A percentile compares a stretch with the other conserved stretches of the same genome.
phyloP scores from a whole-genome alignment of 2,329 filamentous ascomycete genomes.

The Calonectria honghensis region DNA sequence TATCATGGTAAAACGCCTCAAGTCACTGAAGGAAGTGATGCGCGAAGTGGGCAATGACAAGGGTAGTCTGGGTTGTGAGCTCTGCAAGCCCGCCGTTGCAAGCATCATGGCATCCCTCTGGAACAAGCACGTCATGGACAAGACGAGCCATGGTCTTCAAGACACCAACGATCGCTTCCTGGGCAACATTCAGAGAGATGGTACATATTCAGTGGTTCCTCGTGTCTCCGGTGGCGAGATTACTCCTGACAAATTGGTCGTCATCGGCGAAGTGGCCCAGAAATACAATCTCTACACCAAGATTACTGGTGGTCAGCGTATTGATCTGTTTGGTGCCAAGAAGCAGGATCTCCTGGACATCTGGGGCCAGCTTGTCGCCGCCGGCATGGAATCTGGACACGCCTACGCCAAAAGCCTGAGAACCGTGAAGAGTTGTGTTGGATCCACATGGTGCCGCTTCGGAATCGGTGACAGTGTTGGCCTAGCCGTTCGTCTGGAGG shows the following conservation, averaged over 20 bases:
- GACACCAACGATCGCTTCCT: constrained; percentile 94
- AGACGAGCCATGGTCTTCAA: constrained; percentile 82
- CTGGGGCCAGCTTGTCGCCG: constrained; percentile 87
- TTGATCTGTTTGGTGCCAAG: constrained; percentile 93
- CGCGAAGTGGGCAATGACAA: constrained; percentile 82
- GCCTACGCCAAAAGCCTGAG: constrained; percentile 92
- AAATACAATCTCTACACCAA: constrained; percentile 92
- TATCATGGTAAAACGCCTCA: constrained; percentile 86
- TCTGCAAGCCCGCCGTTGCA: constrained; percentile 88
- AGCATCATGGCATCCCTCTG: constrained; percentile 88
- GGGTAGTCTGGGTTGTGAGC: constrained; percentile 86
- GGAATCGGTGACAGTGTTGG: constrained; percentile 93
- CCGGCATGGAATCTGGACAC: constrained; percentile 92
- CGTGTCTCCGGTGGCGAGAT: constrained; percentile 91
- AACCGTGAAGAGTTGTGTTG: constrained; percentile 94
- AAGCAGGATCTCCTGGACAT: constrained; percentile 90
- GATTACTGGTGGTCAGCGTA: constrained; percentile 93
- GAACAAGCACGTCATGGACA: constrained; percentile 88
- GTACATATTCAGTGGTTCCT: constrained; percentile 91
- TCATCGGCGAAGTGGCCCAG: constrained; percentile 88
- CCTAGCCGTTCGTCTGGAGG: constrained; percentile 90
- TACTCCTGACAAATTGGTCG: constrained; percentile 88
- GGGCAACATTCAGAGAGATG: constrained; percentile 93
- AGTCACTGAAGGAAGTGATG: constrained; percentile 86
- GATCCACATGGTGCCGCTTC: constrained; percentile 92